Evolutionary conservation across 768 basidiomycete species (phyloP), one percentile per base, ranked within the genome.

Genomic region (Rhodotorula taiwanensis): DNA sequence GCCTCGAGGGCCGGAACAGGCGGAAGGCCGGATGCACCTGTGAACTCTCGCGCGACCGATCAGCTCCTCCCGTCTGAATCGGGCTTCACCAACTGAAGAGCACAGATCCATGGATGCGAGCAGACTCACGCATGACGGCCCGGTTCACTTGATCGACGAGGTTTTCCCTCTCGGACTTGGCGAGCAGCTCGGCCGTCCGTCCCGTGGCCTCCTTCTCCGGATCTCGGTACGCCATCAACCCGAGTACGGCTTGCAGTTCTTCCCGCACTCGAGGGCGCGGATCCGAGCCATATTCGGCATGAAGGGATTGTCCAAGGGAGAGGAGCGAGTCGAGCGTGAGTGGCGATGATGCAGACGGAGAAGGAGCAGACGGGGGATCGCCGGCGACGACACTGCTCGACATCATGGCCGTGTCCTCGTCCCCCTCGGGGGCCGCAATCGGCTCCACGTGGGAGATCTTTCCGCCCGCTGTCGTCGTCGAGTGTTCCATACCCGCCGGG

Each of bases 1-100:
- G 81, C 83, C 73, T 92, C 89, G 58, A 92, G 78, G 20, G 84
- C 78, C 5, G 89, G 87, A 55, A 79, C 80, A 10, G 82, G 77
- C 4, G 88, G 87, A 42, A 82, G 82, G 25, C 86, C 86, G 77
- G 87, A 86, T 0, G 88, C 89, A 76, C 83, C 89, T 92, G 64
- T 16, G 28, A n/a, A 39, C 66, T 48, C 13, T 9, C 2, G 28
- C 14, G 27, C 11, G 16, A 47, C 47, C 27, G 52, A 51, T 30
- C 30, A 41, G 18, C n/a, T n/a, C n/a, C n/a, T n/a, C n/a, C n/a
- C n/a, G n/a, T n/a, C n/a, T n/a, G n/a, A n/a, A 41, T 41, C 39
- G 39, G 18, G 18, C 39, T 41, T 41, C 11, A 41, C 11, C 39
- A 41, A 41, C 18, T 10, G 39, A n/a, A n/a, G n/a, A n/a, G n/a